phyloP scores from a whole-genome alignment of 2,329 filamentous ascomycete genomes.

The Thelonectria rubi region DNA sequence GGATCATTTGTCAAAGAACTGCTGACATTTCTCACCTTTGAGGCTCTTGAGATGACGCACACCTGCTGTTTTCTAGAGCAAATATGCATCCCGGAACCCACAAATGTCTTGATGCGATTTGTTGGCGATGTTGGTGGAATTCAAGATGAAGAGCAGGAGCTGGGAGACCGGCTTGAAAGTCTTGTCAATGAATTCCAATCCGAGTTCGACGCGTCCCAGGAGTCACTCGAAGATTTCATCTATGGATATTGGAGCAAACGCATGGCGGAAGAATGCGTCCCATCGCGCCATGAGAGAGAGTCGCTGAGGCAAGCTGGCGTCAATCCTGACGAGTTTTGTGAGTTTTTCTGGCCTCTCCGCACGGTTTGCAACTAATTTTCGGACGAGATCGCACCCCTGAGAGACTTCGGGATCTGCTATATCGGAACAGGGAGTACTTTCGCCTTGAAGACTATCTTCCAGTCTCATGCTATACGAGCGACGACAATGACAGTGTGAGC shows the following conservation, averaged over 20 bases:
- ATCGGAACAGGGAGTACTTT: not conserved
- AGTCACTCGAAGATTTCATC: not conserved
- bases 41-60: conserved; percentile 17
- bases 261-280: conserved; percentile 11
- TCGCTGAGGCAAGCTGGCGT: not conserved
- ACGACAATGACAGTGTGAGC: no score
- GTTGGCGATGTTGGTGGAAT: not conserved
- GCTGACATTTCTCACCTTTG: conserved; percentile 3
- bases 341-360: not conserved
- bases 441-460: not conserved
- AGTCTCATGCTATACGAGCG: no score
- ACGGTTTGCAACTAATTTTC: not conserved
- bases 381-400: not conserved
- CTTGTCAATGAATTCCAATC: not conserved
- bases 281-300: not conserved
- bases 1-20: not conserved
- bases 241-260: not conserved
- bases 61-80: not conserved
- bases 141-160: not conserved
- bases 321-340: not conserved
- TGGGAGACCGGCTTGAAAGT: not conserved
- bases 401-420: fast-evolving
- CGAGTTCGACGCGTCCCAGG: not conserved
- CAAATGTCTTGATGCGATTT: not conserved
- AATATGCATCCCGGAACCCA: fast-evolving